These are phyloP conservation scores for Avena insularis DNA, from an alignment of 176 grass and related monocot genomes.

Conservation along the genomic window DNA sequence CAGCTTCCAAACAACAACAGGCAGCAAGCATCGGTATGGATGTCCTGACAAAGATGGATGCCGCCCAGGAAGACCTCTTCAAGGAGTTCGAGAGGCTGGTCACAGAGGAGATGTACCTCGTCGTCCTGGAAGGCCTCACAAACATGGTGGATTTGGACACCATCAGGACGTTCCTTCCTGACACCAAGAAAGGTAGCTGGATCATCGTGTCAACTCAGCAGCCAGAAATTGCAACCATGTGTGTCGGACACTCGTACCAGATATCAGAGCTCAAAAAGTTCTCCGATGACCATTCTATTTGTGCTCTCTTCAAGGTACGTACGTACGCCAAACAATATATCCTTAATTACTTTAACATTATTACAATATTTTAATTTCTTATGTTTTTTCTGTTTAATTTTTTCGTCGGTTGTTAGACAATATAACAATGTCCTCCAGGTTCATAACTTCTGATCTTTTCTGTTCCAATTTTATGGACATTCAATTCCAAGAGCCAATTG, in stretches of 20 bases:
- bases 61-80: neutral
- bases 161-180: conserved; percentile 26
- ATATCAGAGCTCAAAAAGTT: neutral
- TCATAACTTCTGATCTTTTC: too few relatives aligned
- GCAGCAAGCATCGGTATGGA: neutral
- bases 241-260: neutral
- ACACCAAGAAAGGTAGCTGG: neutral
- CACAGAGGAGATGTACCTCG: conserved; percentile 4
- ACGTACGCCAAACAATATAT: too few relatives aligned
- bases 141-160: neutral
- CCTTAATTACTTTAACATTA: too few relatives aligned
- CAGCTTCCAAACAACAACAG: too few relatives aligned
- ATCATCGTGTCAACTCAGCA: conserved; percentile 6
- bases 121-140: conserved; percentile 10
- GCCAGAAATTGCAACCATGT: neutral
- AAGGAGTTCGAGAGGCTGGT: neutral
- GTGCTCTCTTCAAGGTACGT: neutral
- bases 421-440: too few relatives aligned
- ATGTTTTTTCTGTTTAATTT: too few relatives aligned
- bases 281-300: neutral
- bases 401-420: too few relatives aligned
- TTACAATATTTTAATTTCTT: too few relatives aligned
- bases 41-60: neutral
- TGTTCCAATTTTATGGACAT: too few relatives aligned
- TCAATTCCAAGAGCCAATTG: too few relatives aligned